Evolutionary conservation across 1,139 yeast species (phyloP), one percentile per base, ranked within the genome.

Genomic region (Pichia sp.): DNA sequence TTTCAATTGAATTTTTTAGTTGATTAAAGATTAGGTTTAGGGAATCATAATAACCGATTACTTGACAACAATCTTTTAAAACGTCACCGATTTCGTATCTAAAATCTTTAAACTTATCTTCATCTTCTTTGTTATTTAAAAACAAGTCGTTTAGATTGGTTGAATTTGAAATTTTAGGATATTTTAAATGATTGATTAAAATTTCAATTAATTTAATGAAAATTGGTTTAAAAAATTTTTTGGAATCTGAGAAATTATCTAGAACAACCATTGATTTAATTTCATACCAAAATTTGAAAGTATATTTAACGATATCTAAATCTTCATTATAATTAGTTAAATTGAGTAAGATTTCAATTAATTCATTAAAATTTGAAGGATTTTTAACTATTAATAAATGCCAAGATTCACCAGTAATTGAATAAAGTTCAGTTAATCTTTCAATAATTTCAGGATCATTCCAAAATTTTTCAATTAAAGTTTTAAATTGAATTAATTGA

Each of bases 11-110:
- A 4, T 58, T 48, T 51, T 72, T 72, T 40, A 81, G 67, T 51
- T 69, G 71, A 36, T 64, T 65, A 55, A 77, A 79, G 18, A 89
- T 85, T 39, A 77, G 72, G 34, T 64, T 63, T 28, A 93, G 67
- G 0, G 96, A 88, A 33, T 63, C 67, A 5, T 75, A 65, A 3
- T 94, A 72, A 0, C 97, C 97, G 32, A 85, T 79, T 3, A 91
- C 89, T 2, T 85, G 84, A 52, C 96, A 85, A 63, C 97, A 88
- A 59, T 89, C 96, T 58, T 91, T 93, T 48, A 93, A 67, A 11
- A 91, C 95, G 59, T 91, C 97, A 24, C 97, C 97, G 84, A 91
- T 85, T 48, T 88, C 96, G 62, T 91, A 93, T 54, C 99, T 72
- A 62, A 89, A 91, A 42, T 86, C 94, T 55, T 85, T 80, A 60